Percentiles rank a stretch among this genome's conserved stretches.
These are phyloP conservation scores for Monilinia vaccinii-corymbosi DNA, from an alignment of 2,329 filamentous ascomycete genomes.

Conservation along the genomic window DNA sequence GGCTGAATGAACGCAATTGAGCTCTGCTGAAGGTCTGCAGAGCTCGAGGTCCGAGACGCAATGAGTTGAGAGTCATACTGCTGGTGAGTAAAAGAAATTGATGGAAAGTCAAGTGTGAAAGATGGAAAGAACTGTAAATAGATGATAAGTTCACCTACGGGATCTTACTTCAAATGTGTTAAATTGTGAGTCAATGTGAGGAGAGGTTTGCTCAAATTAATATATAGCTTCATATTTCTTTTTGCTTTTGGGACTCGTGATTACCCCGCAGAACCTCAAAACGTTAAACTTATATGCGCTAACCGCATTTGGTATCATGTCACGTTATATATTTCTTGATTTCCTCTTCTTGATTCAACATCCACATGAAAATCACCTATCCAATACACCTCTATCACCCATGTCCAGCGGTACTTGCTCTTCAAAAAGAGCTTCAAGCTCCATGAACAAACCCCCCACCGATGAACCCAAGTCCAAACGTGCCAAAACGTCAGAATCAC, in stretches of 20 bases:
- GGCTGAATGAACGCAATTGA: constrained; percentile 20
- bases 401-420: background rate
- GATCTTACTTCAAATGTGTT: background rate
- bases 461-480: background rate
- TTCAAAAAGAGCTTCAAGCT: background rate
- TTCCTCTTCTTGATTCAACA: too few species aligned
- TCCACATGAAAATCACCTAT: background rate
- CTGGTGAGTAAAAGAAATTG: background rate
- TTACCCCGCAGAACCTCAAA: background rate
- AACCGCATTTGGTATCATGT: background rate
- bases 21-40: constrained; percentile 18
- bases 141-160: background rate
- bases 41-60: constrained; percentile 8
- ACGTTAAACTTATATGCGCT: background rate
- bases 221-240: too few species aligned
- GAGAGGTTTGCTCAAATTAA: constrained; percentile 1
- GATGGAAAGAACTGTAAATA: background rate
- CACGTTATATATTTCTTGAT: too few species aligned
- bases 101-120: background rate
- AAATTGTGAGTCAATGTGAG: background rate
- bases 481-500: background rate
- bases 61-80: constrained; percentile 6
- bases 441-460: background rate
- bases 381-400: background rate
- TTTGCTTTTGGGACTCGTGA: too few species aligned